Percentiles rank a stretch among this genome's conserved stretches.
phyloP scores from a whole-genome alignment of 371 early-diverging fungal species.

The Mortierella sp. region DNA sequence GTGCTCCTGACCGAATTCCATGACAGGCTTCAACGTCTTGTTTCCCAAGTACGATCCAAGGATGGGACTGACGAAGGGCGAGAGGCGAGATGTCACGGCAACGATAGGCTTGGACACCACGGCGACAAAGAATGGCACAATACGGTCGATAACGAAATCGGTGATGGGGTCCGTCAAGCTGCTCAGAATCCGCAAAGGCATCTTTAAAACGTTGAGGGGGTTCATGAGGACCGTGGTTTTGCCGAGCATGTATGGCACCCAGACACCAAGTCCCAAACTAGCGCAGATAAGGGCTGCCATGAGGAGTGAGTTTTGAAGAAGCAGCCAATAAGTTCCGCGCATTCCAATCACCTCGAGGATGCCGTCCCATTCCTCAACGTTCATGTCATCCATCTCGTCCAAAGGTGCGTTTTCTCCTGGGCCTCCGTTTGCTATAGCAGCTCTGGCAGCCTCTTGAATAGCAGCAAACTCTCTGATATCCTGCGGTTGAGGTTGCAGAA shows the following conservation, averaged over 20 bases:
- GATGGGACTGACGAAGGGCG: constrained; percentile 1
- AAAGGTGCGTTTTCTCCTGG: constrained; percentile 52
- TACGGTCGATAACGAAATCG: constrained; percentile 65
- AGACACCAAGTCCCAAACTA: constrained; percentile 76
- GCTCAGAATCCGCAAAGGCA: constrained; percentile 65
- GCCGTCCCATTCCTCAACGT: constrained; percentile 83
- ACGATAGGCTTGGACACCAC: constrained; percentile 23
- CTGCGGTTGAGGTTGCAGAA: constrained; percentile 1
- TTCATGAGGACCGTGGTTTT: constrained; percentile 66
- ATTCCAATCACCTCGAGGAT: constrained; percentile 92
- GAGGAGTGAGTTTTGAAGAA: constrained; percentile 85
- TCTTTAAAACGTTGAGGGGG: constrained; percentile 62
- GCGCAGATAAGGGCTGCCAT: constrained; percentile 81
- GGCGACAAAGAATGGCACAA: constrained; percentile 49
- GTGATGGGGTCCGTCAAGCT: constrained; percentile 69
- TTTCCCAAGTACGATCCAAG: constrained; percentile 30
- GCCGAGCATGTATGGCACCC: constrained; percentile 85
- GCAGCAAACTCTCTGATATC: constrained; percentile 9
- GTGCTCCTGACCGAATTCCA: constrained; percentile 23
- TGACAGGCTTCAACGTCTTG: constrained; percentile 25
- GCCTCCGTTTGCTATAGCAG: neutral
- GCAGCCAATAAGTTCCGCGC: constrained; percentile 82
- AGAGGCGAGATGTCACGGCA: neutral
- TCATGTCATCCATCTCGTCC: constrained; percentile 70
- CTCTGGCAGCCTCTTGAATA: constrained; percentile 52